phyloP scores from a whole-genome alignment of 148 eudicot genomes.

The Rhododendron ferrugineum region DNA sequence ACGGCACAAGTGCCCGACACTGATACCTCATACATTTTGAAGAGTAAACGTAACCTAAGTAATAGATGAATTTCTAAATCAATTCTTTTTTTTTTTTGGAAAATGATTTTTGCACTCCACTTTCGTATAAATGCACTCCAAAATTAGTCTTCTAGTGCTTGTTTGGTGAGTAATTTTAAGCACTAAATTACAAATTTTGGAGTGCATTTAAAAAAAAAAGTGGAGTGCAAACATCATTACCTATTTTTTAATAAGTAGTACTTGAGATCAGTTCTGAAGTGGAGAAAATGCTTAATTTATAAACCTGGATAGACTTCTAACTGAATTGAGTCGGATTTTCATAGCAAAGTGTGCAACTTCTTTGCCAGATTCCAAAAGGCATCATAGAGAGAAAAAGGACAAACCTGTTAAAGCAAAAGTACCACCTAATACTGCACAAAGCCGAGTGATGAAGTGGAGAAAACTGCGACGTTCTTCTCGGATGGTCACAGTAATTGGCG shows the following conservation, averaged over 20 bases:
- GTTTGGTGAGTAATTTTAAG: neutral
- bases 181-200: neutral
- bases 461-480: constrained; percentile 96
- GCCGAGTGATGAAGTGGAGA: constrained; percentile 94
- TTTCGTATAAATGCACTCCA: neutral
- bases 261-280: neutral
- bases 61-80: neutral
- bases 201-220: neutral
- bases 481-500: constrained; percentile 96
- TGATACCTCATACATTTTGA: neutral
- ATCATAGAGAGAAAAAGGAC: constrained; percentile 13
- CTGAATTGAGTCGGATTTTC: neutral
- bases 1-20: neutral
- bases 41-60: neutral
- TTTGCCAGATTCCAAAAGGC: neutral
- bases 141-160: neutral
- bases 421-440: constrained; percentile 97
- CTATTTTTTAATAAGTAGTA: too few relatives aligned
- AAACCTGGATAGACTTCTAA: neutral
- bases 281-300: neutral
- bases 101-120: neutral
- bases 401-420: constrained; percentile 97
- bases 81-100: neutral
- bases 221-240: neutral
- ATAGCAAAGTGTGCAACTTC: neutral